A percentile compares a stretch with the other conserved stretches of the same genome.
Conservation (phyloP, 257 asterid species). For the Plantago ovata region DNA sequence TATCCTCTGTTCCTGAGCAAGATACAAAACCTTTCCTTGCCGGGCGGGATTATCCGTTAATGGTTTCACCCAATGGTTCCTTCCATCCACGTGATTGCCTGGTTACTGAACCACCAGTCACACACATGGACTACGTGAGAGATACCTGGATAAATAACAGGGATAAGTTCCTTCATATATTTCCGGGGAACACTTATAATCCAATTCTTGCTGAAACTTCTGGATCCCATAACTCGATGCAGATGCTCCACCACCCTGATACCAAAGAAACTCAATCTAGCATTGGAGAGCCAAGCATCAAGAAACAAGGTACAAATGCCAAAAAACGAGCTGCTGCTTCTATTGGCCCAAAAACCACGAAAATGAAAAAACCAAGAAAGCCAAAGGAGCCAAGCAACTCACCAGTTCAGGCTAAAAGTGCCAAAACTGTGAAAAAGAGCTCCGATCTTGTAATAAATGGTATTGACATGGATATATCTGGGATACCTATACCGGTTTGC, state of each 20-base stretch:
- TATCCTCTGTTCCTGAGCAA: conserved; percentile 66
- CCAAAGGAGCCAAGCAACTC: conserved; percentile 56
- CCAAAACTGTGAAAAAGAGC: conserved; percentile 67
- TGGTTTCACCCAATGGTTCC: conserved; percentile 61
- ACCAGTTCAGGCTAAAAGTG: conserved; percentile 39
- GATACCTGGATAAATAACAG: conserved; percentile 84
- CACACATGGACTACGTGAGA: conserved; percentile 72
- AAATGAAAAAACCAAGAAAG: conserved; percentile 67
- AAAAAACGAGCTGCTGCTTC: conserved; percentile 54
- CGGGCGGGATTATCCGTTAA: conserved; percentile 51
- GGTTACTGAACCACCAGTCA: conserved; percentile 52
- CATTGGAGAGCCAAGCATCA: conserved; percentile 47
- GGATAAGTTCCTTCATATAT: conserved; percentile 71
- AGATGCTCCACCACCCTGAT: conserved; percentile 62
- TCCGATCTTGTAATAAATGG: conserved; percentile 81
- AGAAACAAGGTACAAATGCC: conserved; percentile 45
- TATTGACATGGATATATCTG: conserved; percentile 78
- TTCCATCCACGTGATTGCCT: conserved; percentile 57
- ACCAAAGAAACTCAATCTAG: conserved; percentile 31
- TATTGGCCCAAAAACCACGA: conserved; percentile 51
- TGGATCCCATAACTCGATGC: conserved; percentile 51
- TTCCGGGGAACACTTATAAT: conserved; percentile 54
- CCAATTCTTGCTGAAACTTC: conserved; percentile 61
- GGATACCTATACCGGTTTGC: conserved; percentile 89
- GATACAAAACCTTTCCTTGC: conserved; percentile 68